Conservation (phyloP, 73 alveolate species). For the Breviolum minutum region DNA sequence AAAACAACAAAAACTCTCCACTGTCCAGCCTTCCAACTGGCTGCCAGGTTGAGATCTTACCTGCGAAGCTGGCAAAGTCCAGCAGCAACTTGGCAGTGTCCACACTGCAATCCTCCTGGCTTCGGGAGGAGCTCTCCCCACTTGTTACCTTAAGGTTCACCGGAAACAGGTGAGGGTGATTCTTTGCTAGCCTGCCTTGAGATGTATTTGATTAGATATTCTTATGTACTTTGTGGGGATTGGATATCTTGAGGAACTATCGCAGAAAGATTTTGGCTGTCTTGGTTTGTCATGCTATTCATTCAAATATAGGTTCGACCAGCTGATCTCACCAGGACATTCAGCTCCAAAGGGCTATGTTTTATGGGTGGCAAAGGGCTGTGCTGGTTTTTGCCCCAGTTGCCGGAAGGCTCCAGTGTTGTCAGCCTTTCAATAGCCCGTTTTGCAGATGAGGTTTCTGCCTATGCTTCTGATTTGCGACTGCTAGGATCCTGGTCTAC, state of each 20-base stretch:
- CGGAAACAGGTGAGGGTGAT: neutral
- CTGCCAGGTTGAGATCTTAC: neutral
- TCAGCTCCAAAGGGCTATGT: constrained; percentile 4
- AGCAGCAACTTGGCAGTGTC: neutral
- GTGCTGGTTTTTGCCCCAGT: constrained; percentile 2
- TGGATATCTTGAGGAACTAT: neutral
- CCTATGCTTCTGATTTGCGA: constrained; percentile 22
- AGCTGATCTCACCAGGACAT: neutral
- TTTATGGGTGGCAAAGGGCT: constrained; percentile 30
- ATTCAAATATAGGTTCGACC: neutral
- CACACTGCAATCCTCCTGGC: constrained; percentile 27
- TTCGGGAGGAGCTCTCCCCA: constrained; percentile 12
- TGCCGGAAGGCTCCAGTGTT: neutral
- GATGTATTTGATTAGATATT: neutral
- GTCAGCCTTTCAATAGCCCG: neutral
- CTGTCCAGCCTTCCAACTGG: neutral
- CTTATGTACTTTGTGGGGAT: neutral
- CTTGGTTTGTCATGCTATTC: neutral
- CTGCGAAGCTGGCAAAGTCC: constrained; percentile 16
- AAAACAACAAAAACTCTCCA: too few relatives aligned
- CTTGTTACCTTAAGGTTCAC: neutral
- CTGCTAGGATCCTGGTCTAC: neutral
- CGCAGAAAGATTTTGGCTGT: neutral
- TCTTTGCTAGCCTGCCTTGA: neutral
- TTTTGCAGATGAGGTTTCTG: neutral